Conservation (phyloP, 768 basidiomycete genomes). For the Gymnopilus dilepis region DNA sequence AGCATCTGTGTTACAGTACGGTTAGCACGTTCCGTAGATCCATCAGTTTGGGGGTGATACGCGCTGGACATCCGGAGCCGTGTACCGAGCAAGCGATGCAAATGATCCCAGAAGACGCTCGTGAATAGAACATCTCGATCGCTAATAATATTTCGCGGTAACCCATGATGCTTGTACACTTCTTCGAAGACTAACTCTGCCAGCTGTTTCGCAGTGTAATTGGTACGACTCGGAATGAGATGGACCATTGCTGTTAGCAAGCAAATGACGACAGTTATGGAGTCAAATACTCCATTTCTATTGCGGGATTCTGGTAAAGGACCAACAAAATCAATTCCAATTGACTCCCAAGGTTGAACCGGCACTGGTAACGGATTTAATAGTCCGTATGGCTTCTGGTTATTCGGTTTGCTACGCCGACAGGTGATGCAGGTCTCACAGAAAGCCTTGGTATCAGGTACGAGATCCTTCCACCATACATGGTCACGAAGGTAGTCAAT, state of each 20-base stretch:
- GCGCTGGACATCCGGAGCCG: neutral
- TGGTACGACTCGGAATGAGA: neutral
- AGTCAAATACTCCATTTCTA: neutral
- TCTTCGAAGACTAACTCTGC: neutral
- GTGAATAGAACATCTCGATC: neutral
- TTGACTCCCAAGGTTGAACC: too few species aligned
- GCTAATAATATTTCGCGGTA: neutral
- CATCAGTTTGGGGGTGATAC: too few species aligned
- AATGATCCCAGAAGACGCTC: neutral
- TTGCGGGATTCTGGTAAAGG: neutral
- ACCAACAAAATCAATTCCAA: conserved; percentile 24
- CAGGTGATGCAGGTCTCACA: conserved; percentile 34
- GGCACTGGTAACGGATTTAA: too few species aligned
- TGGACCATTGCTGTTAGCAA: neutral
- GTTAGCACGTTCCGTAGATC: too few species aligned
- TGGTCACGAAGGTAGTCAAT: conserved; percentile 35
- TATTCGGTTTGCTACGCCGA: conserved; percentile 25
- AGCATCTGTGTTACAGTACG: too few species aligned
- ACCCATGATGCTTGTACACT: too few species aligned
- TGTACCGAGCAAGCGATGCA: neutral
- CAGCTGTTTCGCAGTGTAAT: neutral
- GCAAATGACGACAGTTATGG: neutral
- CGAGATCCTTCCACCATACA: conserved; percentile 47
- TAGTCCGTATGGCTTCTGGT: too few species aligned
- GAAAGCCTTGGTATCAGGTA: conserved; percentile 27